Percentiles rank a stretch among this genome's conserved stretches.
Evolutionary conservation across 1,139 yeast genomes (phyloP).

Genomic region (Yamadazyma atmosphaerica): DNA sequence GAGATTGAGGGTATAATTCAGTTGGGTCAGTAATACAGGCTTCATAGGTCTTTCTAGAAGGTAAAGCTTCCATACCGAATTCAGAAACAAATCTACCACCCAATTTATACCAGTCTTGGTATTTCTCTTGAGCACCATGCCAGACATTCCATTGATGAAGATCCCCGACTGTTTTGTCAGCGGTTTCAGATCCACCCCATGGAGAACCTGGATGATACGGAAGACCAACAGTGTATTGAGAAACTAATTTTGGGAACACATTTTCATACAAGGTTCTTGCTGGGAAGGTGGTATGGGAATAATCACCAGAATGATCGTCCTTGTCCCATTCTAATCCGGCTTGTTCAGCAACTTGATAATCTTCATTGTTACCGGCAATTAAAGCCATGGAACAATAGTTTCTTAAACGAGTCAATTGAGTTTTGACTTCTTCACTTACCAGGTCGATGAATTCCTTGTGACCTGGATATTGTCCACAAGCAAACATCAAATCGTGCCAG

Average conservation of each 20-base stretch:
- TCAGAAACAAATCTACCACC: constrained; percentile 47
- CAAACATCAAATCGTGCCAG: constrained; percentile 57
- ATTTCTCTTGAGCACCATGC: constrained; percentile 46
- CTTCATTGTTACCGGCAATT: constrained; percentile 49
- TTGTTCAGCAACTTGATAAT: constrained; percentile 44
- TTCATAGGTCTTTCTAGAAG: constrained; percentile 27
- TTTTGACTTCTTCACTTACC: constrained; percentile 32
- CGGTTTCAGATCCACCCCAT: constrained; percentile 34
- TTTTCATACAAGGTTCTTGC: constrained; percentile 41
- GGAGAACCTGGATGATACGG: constrained; percentile 48
- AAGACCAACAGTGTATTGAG: constrained; percentile 21
- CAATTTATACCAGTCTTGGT: constrained; percentile 41
- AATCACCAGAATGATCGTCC: constrained; percentile 24
- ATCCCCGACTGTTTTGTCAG: constrained; percentile 41
- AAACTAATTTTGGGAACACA: constrained; percentile 31
- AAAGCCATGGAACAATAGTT: constrained; percentile 35
- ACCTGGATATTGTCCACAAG: constrained; percentile 51
- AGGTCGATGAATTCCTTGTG: constrained; percentile 25
- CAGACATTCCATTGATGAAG: constrained; percentile 53
- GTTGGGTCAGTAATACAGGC: constrained; percentile 29
- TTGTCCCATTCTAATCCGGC: constrained; percentile 29
- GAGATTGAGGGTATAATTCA: constrained; percentile 39
- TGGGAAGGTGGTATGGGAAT: constrained; percentile 36
- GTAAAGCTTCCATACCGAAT: constrained; percentile 48
- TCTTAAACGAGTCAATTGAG: constrained; percentile 38